Base-by-base conservation (phyloP, 208 protist species). In the Trypanosoma boissoni region DNA sequence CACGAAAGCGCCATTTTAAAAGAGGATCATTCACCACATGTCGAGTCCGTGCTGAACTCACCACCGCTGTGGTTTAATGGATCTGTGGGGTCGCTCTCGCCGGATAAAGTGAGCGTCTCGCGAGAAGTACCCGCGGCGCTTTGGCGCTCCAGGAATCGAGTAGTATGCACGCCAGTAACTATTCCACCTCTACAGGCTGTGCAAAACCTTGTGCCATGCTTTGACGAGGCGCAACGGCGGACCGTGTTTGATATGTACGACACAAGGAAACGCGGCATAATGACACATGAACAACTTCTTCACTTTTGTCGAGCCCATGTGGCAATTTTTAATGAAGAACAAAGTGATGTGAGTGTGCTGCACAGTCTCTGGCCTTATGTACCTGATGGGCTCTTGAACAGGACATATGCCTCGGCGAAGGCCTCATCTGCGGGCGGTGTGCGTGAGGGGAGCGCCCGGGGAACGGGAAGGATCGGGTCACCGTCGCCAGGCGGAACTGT, bases 231-330 rank as follows among this genome's bases (percentile, higher is more conserved):
- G 26, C 49, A 64, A 26, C 59, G 57, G 31, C 14, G 29, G 41
- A 58, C 52, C 16, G 68, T 66, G 1, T 80, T 80, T 59, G 32
- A 37, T 12, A n/a, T 65, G 1, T 73, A 72, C 59, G 68, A 76
- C 34, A 46, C 12, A 18, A 28, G 72, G 4, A 43, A 45, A 9
- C 51, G 55, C 18, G 74, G 74, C 3, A 53, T 59, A 37, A 60
- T 80, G 1, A 60, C 55, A 51, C 46, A 26, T 0, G 39, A 67
- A 26, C 56, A 80, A 62, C 41, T 80, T 9, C 28, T 80, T 0
- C 58, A 72, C 68, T 80, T 80, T 49, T 74, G 67, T 31, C 56
- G 59, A 31, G 48, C 68, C 12, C 68, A 80, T 49, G 60, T 62
- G 24, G 68, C 74, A 0, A 62, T 73, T 31, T 64, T 58, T 50